These are phyloP conservation scores for Pelargonium citronellum DNA, from an alignment of 441 rosid species.

Conservation along the genomic window DNA sequence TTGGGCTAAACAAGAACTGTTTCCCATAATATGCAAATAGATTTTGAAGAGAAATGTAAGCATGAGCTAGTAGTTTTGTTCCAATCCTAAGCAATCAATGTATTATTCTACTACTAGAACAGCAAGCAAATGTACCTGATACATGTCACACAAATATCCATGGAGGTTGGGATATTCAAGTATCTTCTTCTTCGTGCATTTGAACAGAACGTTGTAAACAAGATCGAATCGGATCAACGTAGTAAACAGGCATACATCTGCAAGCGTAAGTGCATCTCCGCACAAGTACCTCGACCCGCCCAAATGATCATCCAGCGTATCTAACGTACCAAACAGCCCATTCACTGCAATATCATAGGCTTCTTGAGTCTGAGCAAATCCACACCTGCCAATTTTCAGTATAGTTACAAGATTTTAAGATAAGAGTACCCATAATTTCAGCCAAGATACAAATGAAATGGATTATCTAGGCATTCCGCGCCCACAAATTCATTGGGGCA, in stretches of 20 bases:
- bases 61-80: no score
- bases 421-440: neutral
- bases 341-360: conserved; percentile 68
- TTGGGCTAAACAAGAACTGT: neutral
- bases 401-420: neutral
- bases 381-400: conserved; percentile 38
- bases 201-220: conserved; percentile 69
- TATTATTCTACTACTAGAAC: neutral
- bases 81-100: no score
- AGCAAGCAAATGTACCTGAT: conserved; percentile 41
- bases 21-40: neutral
- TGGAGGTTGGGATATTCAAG: conserved; percentile 64
- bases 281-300: conserved; percentile 56
- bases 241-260: conserved; percentile 74
- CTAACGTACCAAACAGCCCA: conserved; percentile 52
- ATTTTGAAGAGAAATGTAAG: no score
- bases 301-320: conserved; percentile 52
- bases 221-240: conserved; percentile 76
- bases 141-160: conserved; percentile 58
- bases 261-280: conserved; percentile 54
- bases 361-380: conserved; percentile 83
- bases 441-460: neutral
- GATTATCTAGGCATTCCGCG: neutral
- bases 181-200: conserved; percentile 76
- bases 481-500: no score